Evolutionary conservation across 306 rosid genomes (phyloP), one percentile per base, ranked within the genome.

Genomic region (Cicer bijugum): DNA sequence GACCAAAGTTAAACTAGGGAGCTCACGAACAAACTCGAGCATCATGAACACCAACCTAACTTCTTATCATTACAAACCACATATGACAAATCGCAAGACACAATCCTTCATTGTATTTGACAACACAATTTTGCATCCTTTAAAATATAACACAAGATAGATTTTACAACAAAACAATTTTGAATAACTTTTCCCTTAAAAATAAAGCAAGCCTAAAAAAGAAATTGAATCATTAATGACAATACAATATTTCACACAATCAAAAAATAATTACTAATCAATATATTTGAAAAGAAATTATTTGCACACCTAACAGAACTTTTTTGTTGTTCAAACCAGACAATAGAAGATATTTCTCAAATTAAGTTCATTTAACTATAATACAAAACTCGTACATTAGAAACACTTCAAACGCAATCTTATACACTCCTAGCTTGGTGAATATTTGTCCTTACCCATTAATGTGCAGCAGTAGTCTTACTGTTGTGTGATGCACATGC

Each of bases 401-500:
- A 63, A 71, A 59, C 12, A 69, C 69, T 59, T 72, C 61, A 56
- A 61, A 72, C 73, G 15, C 14, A 71, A 75, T 75, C 57, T 12
- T 72, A 37, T 42, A 67, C 55, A 67, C 71, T 51, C 74, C 74
- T 38, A 52, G 65, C 42, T 33, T 6, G 45, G 33, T 48, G 51
- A 38, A 46, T 7, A 77, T 69, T 65, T 48, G 16, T 64, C 87
- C 87, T 90, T 83, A 95, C 99, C 99, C 97, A 79, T 87, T 89
- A 79, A 95, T 85, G 82, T 91, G 90, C 67, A 95, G 96, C 71
- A 95, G 82, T 68, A 82, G 77, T 81, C 93, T 88, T 57, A 91
- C 97, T 51, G 97, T 90, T 60, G 94, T 88, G 84, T 84, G 90
- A 84, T 95, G 90, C 67, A 91, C 88, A 67, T 90, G 93, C 88